phyloP scores from a whole-genome alignment of 2,329 filamentous ascomycete species.

The Fusarium vanettenii region DNA sequence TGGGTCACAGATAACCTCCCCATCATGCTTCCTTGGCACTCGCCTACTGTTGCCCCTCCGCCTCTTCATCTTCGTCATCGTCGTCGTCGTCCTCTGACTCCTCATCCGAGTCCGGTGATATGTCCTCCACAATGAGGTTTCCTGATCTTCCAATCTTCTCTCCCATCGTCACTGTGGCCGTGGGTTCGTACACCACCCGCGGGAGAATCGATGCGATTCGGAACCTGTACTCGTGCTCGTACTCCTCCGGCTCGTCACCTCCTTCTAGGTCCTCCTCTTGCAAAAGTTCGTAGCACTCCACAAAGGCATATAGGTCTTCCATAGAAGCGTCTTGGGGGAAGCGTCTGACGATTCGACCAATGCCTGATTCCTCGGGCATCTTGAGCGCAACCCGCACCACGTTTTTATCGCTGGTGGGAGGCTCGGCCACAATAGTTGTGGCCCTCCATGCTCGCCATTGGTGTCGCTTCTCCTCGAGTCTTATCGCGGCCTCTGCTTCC shows the following conservation, averaged over 20 bases:
- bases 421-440: slow-evolving; percentile 74
- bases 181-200: slow-evolving; percentile 80
- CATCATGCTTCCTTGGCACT: slow-evolving; percentile 15
- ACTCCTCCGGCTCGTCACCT: slow-evolving; percentile 68
- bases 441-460: slow-evolving; percentile 88
- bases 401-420: slow-evolving; percentile 69
- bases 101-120: slow-evolving; percentile 50
- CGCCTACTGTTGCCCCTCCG: slow-evolving; percentile 33
- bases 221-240: slow-evolving; percentile 87
- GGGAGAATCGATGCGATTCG: slow-evolving; percentile 88
- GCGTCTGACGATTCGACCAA: slow-evolving; percentile 79
- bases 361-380: slow-evolving; percentile 69
- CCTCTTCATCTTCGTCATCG: slow-evolving; percentile 41
- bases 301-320: slow-evolving; percentile 95
- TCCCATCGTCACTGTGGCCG: slow-evolving; percentile 72
- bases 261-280: slow-evolving; percentile 50
- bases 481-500: slow-evolving; percentile 70
- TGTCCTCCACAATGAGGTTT: slow-evolving; percentile 87
- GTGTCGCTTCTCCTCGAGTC: slow-evolving; percentile 57
- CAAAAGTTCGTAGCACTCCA: slow-evolving; percentile 85
- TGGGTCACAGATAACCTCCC: not conserved
- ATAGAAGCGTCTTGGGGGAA: slow-evolving; percentile 78
- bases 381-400: slow-evolving; percentile 78
- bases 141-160: slow-evolving; percentile 84
- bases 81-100: slow-evolving; percentile 45